phyloP scores from a whole-genome alignment of 1,284 basidiomycete species.

The Paramarasmius palmivorus region DNA sequence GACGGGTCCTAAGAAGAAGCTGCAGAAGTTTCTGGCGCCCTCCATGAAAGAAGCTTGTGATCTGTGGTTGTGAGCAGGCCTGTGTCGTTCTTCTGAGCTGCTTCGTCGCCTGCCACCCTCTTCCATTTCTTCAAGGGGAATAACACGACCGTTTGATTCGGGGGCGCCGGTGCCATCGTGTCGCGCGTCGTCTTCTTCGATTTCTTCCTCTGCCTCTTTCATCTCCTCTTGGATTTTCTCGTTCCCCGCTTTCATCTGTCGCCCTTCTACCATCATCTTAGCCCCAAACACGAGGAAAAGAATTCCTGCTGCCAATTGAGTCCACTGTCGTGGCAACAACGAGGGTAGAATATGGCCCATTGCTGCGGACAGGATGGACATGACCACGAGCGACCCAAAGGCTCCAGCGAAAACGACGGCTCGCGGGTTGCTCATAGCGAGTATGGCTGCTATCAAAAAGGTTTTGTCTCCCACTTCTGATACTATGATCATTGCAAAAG shows the following conservation, averaged over 20 bases:
- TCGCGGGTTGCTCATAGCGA: constrained; percentile 93
- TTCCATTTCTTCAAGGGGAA: constrained; percentile 67
- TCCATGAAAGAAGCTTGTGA: constrained; percentile 44
- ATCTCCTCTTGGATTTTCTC: constrained; percentile 91
- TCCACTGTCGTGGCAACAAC: constrained; percentile 79
- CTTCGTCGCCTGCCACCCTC: constrained; percentile 37
- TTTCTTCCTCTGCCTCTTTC: constrained; percentile 89
- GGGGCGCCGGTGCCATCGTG: constrained; percentile 41
- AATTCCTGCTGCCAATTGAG: constrained; percentile 75
- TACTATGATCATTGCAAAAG: constrained; percentile 87
- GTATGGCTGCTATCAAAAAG: constrained; percentile 95
- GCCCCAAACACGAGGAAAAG: constrained; percentile 88
- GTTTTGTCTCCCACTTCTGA: constrained; percentile 98
- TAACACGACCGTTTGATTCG: constrained; percentile 36
- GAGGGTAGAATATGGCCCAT: constrained; percentile 86
- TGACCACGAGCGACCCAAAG: constrained; percentile 85
- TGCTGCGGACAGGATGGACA: constrained; percentile 89
- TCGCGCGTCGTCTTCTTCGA: constrained; percentile 66
- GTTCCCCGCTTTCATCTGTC: constrained; percentile 72
- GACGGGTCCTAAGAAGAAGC: constrained; percentile 85
- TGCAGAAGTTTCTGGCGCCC: constrained; percentile 80
- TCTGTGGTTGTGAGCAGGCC: constrained; percentile 15
- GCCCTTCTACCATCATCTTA: constrained; percentile 83
- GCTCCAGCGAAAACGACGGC: constrained; percentile 88
- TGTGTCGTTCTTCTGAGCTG: constrained; percentile 1